Base-by-base conservation (phyloP, 129 eudicot species). In the Gnaphalium uliginosum region DNA sequence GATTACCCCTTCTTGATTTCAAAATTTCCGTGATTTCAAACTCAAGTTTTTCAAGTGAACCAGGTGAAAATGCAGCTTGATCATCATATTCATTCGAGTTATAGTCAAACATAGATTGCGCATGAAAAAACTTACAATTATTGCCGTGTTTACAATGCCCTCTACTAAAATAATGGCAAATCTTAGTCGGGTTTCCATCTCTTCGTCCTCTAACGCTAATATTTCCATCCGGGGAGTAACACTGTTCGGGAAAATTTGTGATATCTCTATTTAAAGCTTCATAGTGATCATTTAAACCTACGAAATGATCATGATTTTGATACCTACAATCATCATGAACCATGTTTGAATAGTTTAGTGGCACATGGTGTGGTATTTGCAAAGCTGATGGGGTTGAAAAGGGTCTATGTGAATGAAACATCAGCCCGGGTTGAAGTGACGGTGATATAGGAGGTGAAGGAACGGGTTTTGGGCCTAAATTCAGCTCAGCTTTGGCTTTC, bases 61-160 rank as follows among this genome's bases (percentile, higher is more conserved):
- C 85, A 2, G 90, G 87, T 25, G 88, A 83, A 59, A 88, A 74
- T 48, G 84, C 57, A 41, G 71, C 63, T 21, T 80, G 84, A 83
- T 91, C 95, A 17, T 80, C 83, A 18, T 65, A 43, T 1, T 91
- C 92, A 35, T 57, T 30, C 63, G 56, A 77, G 58, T 64, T 30
- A 61, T 65, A 86, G 65, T 79, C 84, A n/a, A 72, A 74, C 41
- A 65, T 14, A 0, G 81, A 50, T 60, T 80, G 80, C 37, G 81
- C 85, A 21, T 91, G 97, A 56, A 77, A 24, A 66, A 88, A 91
- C 79, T 90, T 85, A 67, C 97, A 91, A 21, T 67, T 85, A 77
- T 66, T 83, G 9, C 95, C 95, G 78, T 88, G 94, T 86, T 84
- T 91, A 67, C 97, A 91, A 39, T 78, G 79, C 63, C 97, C 97